Base-by-base conservation (phyloP, 306 rosid species). In the Vigna radiata region DNA sequence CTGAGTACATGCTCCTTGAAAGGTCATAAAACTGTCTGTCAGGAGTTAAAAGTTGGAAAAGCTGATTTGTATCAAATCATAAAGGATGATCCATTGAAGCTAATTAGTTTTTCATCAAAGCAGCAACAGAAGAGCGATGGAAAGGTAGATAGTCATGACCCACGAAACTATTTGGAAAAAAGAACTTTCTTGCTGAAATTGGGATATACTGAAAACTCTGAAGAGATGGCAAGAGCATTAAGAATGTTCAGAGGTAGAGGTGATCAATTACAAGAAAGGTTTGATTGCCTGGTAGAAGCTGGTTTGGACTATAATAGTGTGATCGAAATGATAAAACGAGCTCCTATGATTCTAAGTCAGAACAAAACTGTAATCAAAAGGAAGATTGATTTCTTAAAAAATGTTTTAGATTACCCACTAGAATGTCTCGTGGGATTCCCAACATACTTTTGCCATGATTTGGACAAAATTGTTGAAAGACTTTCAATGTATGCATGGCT, bases 261-360 rank as follows among this genome's bases (percentile, higher is more conserved):
- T 12, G 93, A 89, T 78, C 89, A 86, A 75, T 77, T 93, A 66
- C 97, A 91, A 73, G 97, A 93, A 83, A 88, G 98, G 79, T 89
- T 93, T 58, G 91, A 91, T 83, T 89, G 93, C 85, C 81, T 93
- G 58, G 94, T 91, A 19, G 77, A 85, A 56, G 93, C 96, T 73
- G 97, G 98, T 76, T 87, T 93, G 87, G 97, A 93, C 60, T 83
- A 69, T 61, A 85, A 87, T 44, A 80, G 49, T 8, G 96, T 64
- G 56, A 46, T 80, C 17, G 63, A 70, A 59, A 83, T 93, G 68
- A 64, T 93, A 55, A 89, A 80, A 75, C 88, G 75, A 56, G 85
- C 84, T 72, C 98, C 97, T 48, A 68, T 56, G 79, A 78, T 93
- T 82, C 91, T 91, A 52, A 86, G 81, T 85, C 87, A 82, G 82